These are phyloP conservation scores for Elsinoe batatas DNA, from an alignment of 2,329 filamentous ascomycete species.

Conservation along the genomic window DNA sequence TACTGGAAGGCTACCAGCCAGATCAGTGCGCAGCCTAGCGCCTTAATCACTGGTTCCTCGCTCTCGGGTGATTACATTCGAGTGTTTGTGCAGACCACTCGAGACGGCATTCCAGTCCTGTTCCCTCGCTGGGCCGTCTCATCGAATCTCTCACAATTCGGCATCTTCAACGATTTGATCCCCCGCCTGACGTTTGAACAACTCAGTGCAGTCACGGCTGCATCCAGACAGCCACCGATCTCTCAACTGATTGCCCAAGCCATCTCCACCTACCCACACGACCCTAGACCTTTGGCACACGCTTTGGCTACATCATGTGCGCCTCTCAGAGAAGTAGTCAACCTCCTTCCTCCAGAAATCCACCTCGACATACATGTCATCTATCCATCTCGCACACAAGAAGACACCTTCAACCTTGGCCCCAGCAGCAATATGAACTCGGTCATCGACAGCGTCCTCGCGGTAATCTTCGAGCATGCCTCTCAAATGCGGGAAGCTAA, in stretches of 20 bases:
- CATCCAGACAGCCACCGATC: conserved; percentile 22
- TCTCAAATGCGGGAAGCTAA: conserved; percentile 54
- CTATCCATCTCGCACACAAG: conserved; percentile 69
- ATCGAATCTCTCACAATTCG: conserved; percentile 51
- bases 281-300: conserved; percentile 18
- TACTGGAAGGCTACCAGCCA: conserved; percentile 99
- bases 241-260: conserved; percentile 7
- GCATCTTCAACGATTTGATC: conserved; percentile 65
- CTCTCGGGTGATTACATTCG: conserved; percentile 91
- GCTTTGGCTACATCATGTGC: conserved; percentile 51
- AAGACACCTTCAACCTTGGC: conserved; percentile 57
- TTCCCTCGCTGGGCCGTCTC: conserved; percentile 69
- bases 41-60: conserved; percentile 88
- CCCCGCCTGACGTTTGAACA: conserved; percentile 67
- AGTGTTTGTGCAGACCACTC: conserved; percentile 83
- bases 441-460: conserved; percentile 75
- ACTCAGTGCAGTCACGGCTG: conserved; percentile 45
- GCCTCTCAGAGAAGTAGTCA: conserved; percentile 67
- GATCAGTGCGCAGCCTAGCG: conserved; percentile 72
- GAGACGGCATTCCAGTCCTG: conserved; percentile 75
- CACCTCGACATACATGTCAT: conserved; percentile 88
- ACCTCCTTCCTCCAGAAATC: conserved; percentile 64
- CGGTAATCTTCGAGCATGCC: conserved; percentile 84
- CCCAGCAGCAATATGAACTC: conserved; percentile 74
- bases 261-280: conserved; percentile 17